Evolutionary conservation across 495 filamentous ascomycete genomes (phyloP).

Genomic region (Xylaria bambusicola): DNA sequence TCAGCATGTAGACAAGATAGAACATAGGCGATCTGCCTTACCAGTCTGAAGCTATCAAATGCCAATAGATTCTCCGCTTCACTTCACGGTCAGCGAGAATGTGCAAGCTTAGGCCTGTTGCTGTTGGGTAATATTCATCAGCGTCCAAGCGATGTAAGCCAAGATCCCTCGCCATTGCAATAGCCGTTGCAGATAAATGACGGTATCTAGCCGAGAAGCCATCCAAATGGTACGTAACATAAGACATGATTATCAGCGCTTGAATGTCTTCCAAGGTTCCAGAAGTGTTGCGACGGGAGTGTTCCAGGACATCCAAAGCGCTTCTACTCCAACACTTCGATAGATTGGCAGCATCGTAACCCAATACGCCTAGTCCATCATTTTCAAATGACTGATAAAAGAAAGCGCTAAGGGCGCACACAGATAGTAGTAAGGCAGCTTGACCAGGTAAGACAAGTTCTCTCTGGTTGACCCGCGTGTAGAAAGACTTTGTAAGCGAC

Average conservation of each 20-base stretch:
- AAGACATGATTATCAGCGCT: slow-evolving; percentile 45
- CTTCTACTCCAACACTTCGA: slow-evolving; percentile 23
- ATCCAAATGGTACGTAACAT: slow-evolving; percentile 38
- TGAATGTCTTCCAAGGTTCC: slow-evolving; percentile 50
- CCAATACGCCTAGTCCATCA: background rate
- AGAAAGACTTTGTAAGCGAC: slow-evolving; percentile 6
- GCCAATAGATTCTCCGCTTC: slow-evolving; percentile 5
- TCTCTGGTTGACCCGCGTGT: background rate
- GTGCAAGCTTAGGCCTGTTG: background rate
- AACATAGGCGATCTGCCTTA: background rate
- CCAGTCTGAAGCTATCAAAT: slow-evolving; percentile 3
- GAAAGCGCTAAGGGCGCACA: slow-evolving; percentile 41
- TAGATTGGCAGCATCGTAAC: slow-evolving; percentile 20
- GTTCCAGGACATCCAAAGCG: slow-evolving; percentile 28
- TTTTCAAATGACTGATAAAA: slow-evolving; percentile 27
- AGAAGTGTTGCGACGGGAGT: slow-evolving; percentile 35
- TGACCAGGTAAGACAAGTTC: slow-evolving; percentile 25
- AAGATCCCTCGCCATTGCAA: slow-evolving; percentile 39
- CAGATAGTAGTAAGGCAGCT: slow-evolving; percentile 43
- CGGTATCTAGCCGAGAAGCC: slow-evolving; percentile 38
- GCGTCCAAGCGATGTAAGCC: slow-evolving; percentile 50
- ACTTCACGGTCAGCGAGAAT: background rate
- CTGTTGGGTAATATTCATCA: slow-evolving; percentile 19
- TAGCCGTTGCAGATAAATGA: slow-evolving; percentile 21
- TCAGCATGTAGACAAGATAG: slow-evolving; percentile 38